phyloP scores from a whole-genome alignment of 345 rosid species.

The Microcos paniculata region DNA sequence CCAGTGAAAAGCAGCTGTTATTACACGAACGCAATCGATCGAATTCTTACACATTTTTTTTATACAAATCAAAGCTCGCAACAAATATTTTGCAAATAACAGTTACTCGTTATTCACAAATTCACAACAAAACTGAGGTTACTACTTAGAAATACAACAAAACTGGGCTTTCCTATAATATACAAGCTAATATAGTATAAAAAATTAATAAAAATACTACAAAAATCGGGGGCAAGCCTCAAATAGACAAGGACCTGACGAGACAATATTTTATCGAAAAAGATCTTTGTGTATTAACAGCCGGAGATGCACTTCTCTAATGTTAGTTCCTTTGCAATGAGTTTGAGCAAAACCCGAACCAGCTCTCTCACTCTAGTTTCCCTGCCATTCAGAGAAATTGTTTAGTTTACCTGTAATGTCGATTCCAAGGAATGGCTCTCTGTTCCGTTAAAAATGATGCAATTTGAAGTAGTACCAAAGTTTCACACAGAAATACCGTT shows the following conservation, averaged over 20 bases:
- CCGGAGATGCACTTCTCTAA: slow-evolving; percentile 46
- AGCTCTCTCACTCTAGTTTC: slow-evolving; percentile 75
- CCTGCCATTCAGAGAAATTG: slow-evolving; percentile 46
- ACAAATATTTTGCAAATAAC: not conserved
- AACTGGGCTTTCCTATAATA: not conserved
- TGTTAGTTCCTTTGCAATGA: slow-evolving; percentile 58
- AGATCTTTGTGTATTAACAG: slow-evolving; percentile 5
- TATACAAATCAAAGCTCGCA: not conserved
- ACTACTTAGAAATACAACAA: slow-evolving; percentile 9
- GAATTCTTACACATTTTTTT: not conserved
- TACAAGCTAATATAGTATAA: not conserved
- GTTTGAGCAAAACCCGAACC: slow-evolving; percentile 69
- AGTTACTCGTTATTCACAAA: not conserved
- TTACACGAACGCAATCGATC: not conserved
- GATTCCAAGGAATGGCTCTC: not conserved
- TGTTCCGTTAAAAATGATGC: not conserved
- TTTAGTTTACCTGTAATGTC: not conserved
- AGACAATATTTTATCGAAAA: not conserved
- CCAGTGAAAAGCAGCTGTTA: not conserved
- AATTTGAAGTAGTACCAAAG: not conserved
- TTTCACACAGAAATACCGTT: not conserved
- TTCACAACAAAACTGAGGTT: not conserved
- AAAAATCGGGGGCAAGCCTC: not conserved
- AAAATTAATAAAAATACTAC: not conserved
- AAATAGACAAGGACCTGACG: not conserved